These are phyloP conservation scores for Starmerella bacillaris DNA, from an alignment of 805 yeast genomes.

Conservation along the genomic window DNA sequence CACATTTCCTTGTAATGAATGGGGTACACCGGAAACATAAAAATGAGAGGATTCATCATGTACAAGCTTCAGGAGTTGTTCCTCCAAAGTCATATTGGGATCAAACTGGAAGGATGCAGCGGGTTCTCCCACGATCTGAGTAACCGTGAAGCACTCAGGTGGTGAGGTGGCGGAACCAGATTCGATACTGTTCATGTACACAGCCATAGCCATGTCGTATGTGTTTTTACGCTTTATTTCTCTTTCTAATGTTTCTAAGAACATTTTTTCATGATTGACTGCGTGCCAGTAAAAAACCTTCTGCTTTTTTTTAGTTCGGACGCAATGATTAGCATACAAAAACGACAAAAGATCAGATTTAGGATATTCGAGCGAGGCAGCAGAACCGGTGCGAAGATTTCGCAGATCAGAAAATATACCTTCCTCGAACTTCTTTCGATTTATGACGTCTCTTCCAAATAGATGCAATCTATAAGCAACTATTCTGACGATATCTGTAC, in stretches of 20 bases:
- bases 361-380: constrained; percentile 80
- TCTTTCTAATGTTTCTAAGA: constrained; percentile 82
- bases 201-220: constrained; percentile 10
- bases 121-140: constrained; percentile 61
- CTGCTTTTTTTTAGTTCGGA: constrained; percentile 88
- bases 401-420: constrained; percentile 86
- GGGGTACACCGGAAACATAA: not conserved
- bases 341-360: constrained; percentile 69
- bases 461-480: constrained; percentile 76
- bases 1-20: no score
- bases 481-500: constrained; percentile 88
- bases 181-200: constrained; percentile 21
- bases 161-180: not conserved
- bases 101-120: constrained; percentile 60
- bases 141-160: no score
- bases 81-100: constrained; percentile 1
- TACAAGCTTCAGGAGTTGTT: not conserved
- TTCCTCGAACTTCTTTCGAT: constrained; percentile 89
- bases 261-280: constrained; percentile 82
- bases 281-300: constrained; percentile 93
- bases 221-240: constrained; percentile 60
- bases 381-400: constrained; percentile 56
- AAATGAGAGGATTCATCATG: not conserved
- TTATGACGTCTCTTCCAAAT: constrained; percentile 67
- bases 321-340: constrained; percentile 65